phyloP scores from a whole-genome alignment of 257 asterid genomes.

The Vinca minor region DNA sequence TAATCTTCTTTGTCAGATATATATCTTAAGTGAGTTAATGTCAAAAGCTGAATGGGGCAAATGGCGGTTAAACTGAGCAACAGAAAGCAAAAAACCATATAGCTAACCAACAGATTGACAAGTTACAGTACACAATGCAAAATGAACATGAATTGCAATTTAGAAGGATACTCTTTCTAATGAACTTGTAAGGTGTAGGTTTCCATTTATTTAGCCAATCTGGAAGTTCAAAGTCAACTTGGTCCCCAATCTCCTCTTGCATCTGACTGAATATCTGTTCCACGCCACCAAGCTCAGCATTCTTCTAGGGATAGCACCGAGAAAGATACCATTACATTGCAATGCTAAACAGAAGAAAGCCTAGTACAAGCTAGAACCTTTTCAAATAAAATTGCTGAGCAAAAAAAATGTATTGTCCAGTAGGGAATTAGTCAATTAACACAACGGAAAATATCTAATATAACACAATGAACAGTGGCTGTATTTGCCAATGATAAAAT shows the following conservation, averaged over 20 bases:
- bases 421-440: background rate
- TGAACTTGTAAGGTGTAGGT: constrained; percentile 50
- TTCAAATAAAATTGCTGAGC: background rate
- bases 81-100: background rate
- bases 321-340: background rate
- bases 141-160: constrained; percentile 1
- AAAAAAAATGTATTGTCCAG: background rate
- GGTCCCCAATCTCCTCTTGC: constrained; percentile 57
- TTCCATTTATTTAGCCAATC: constrained; percentile 59
- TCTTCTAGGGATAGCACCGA: constrained; percentile 27
- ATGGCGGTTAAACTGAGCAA: background rate
- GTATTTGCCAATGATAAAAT: background rate
- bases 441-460: too few species aligned
- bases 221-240: constrained; percentile 86
- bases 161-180: constrained; percentile 85
- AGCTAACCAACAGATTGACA: background rate
- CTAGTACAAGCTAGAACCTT: background rate
- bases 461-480: background rate
- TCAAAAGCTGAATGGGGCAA: background rate
- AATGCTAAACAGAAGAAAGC: background rate
- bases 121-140: background rate
- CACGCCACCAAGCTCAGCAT: constrained; percentile 34
- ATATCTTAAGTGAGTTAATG: constrained; percentile 54
- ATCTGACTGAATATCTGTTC: constrained; percentile 56
- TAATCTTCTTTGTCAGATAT: constrained; percentile 69